Evolutionary conservation across 257 asterid genomes (phyloP).

Genomic region (Plantago major): DNA sequence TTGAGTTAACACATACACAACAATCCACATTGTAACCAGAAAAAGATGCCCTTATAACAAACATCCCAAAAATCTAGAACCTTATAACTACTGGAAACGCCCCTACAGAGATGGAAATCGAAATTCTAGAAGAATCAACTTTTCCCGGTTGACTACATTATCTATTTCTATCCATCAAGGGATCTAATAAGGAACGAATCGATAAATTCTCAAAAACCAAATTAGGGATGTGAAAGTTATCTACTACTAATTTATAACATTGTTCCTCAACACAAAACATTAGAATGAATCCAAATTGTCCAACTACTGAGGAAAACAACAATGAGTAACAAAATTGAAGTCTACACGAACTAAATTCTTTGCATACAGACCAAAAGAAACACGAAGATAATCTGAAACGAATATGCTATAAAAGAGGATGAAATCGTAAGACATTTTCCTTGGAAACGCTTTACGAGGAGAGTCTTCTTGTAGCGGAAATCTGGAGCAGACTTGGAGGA

Average conservation of each 20-base stretch:
- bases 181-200: no score
- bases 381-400: background rate
- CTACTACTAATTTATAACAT: no score
- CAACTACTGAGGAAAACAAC: no score
- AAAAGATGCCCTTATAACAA: background rate
- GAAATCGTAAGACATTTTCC: slow-evolving; percentile 60
- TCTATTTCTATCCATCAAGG: background rate
- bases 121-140: background rate
- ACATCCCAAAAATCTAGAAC: background rate
- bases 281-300: no score
- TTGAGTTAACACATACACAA: background rate
- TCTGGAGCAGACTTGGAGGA: slow-evolving; percentile 49
- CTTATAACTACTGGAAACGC: background rate
- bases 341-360: background rate
- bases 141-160: background rate
- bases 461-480: slow-evolving; percentile 52
- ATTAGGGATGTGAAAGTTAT: no score
- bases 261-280: no score
- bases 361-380: background rate
- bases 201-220: no score
- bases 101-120: no score
- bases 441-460: slow-evolving; percentile 37
- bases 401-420: background rate
- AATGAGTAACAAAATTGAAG: no score
- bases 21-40: no score